Base-by-base conservation (phyloP, 306 rosid genomes). In the Urtica urens region DNA sequence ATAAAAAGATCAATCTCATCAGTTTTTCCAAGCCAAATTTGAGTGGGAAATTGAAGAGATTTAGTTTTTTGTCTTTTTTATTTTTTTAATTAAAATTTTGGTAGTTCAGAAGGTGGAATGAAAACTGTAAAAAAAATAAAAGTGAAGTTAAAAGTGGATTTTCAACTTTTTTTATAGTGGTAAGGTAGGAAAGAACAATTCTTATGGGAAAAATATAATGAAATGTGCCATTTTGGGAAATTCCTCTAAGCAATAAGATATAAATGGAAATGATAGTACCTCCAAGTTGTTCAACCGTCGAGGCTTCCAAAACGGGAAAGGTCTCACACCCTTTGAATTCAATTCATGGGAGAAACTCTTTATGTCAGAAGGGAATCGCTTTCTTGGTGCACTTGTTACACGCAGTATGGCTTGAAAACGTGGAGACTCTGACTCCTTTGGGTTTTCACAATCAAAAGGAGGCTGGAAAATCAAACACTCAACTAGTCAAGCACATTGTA, bases 331-430 rank as follows among this genome's bases (percentile, higher is more conserved):
- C 63, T 90, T 90, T 33, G 99, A 85, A 75, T 90, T 85, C 59
- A 90, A 62, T 62, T 90, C 99, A 29, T 90, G 99, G 45, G 99
- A 90, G 75, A 85, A 90, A 69, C 99, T 90, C 67, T 90, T 90
- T 51, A 90, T 79, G 64, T 85, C 94, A 0, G 78, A 35, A 45
- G 95, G 99, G 74, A 70, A 59, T 73, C 82, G 81, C 79, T 83
- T 90, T 53, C 94, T 77, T 12, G 99, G 99, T 43, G 94, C 99
- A 77, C 87, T 90, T 22, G 99, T 90, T 62, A 82, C 71, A 11
- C 99, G 92, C 24, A 90, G 70, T 64, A 90, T 77, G 49, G 99
- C 99, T 85, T 90, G 95, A 77, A 90, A 90, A 59, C 99, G 99
- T 13, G 99, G 99, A 71, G 99, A 90, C 64, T 90, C 99, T 5